Evolutionary conservation across 257 asterid genomes (phyloP).

Genomic region (Solanum clarkiae): DNA sequence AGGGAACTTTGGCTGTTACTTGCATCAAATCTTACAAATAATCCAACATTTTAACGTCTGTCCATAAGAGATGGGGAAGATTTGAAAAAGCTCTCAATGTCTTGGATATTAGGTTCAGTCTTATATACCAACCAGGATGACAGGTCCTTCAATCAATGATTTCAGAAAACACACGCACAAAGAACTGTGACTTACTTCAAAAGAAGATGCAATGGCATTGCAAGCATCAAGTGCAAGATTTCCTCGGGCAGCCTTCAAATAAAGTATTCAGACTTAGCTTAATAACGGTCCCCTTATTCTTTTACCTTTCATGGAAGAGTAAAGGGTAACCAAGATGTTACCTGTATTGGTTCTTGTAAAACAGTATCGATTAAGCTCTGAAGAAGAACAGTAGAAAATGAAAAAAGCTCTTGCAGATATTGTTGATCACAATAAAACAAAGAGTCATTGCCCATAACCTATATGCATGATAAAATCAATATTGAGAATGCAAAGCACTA

Average conservation of each 20-base stretch:
- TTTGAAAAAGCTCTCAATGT: background rate
- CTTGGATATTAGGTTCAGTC: background rate
- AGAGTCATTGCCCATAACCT: slow-evolving; percentile 40
- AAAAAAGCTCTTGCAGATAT: slow-evolving; percentile 42
- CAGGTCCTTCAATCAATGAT: background rate
- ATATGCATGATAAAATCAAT: slow-evolving; percentile 4
- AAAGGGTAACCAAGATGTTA: slow-evolving; percentile 4
- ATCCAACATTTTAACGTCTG: background rate
- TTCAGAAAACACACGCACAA: background rate
- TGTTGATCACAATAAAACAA: slow-evolving; percentile 36
- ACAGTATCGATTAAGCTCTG: slow-evolving; percentile 30
- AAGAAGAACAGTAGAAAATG: slow-evolving; percentile 37
- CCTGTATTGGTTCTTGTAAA: slow-evolving; percentile 60
- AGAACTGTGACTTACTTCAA: slow-evolving; percentile 32
- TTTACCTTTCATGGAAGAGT: background rate
- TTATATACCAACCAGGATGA: background rate
- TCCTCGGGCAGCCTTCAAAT: slow-evolving; percentile 53
- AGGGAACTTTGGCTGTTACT: background rate
- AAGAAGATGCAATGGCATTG: slow-evolving; percentile 55
- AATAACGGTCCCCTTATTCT: background rate
- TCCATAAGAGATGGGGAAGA: background rate
- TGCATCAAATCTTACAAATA: background rate
- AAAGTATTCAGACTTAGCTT: background rate
- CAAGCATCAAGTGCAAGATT: slow-evolving; percentile 72
- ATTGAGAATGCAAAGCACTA: background rate